Base-by-base conservation (phyloP, 1,284 basidiomycete species). In the Fomitopsis schrenkii region DNA sequence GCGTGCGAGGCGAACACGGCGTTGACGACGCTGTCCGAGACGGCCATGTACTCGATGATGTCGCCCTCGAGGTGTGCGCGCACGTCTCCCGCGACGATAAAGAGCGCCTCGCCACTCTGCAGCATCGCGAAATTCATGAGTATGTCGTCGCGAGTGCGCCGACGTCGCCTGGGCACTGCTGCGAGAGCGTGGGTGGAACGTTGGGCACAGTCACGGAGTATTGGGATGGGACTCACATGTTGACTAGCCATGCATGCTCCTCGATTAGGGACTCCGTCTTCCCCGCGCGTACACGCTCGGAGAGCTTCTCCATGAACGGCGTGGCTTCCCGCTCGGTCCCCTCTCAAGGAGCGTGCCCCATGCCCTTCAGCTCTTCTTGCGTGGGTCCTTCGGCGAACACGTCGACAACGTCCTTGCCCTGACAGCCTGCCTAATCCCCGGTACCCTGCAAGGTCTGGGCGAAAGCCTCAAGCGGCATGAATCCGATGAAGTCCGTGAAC, bases 31-130 rank as follows among this genome's bases (percentile, higher is more conserved):
- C 22, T 22, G 22, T 22, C 22, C 22, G 22, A 22, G 22, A 22
- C 22, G 22, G 22, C 22, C 22, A 22, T 22, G 22, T 22, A 22
- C 22, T 22, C 22, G 22, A 22, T 22, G 22, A 95, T 95, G 73
- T 98, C 95, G 72, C 95, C 95, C 55, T 86, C 88, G 55, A 99
- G 83, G 73, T 99, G 98, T 0, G 97, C 97, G 22, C 22, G 97
- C 1, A 96, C 95, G 75, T 98, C 94, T 68, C 97, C 93, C 1
- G 97, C 97, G 55, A 93, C 90, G 15, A 99, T 83, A 77, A 96
- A 99, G 56, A 97, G 90, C 0, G 95, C 94, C 71, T 98, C 85
- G 2, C 96, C 97, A 1, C 87, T 83, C 62, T 86, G 71, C 61
- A 98, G 79, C 62, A 83, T 80, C 48, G 96, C 83, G 57, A 94